Base-by-base conservation (phyloP, 306 rosid genomes). In the Medicago lupulina region DNA sequence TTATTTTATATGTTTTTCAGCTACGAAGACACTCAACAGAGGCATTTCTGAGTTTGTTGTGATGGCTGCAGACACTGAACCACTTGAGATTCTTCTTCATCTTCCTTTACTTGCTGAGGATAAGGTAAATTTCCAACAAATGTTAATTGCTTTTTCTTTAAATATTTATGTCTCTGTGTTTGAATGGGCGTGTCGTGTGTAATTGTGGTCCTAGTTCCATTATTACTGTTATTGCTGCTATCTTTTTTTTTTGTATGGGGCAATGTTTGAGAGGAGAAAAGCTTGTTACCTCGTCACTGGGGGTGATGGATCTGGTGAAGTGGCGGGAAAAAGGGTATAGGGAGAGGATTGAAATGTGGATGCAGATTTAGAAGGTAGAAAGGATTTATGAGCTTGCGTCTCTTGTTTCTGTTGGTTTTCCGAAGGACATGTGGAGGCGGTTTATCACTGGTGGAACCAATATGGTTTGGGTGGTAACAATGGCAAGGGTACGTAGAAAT, bases 61-160 rank as follows among this genome's bases (percentile, higher is more conserved):
- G 5, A 95, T 90, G 97, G 97, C 96, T 0, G 97, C 97, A 0
- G 97, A 95, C 55, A 79, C 96, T 3, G 97, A 95, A 82, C 99
- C 99, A 0, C 96, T 92, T 28, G 97, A 95, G 87, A 95, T 92
- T 66, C 97, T 95, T 58, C 96, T 95, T 2, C 97, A 95, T 75
- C 97, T 95, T 67, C 99, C 97, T 28, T 82, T 95, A 2, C 84
- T 95, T 55, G 96, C 99, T 4, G 97, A 95, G 80, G 99, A 95
- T 68, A 95, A 95, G 96, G 99, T 95, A 18, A 50, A 16, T 7
- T 47, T 19, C 50, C 0, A 25, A 3, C 2, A 16, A 17, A 34
- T 39, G 15, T 8, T 36, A 63, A 16, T 13, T 55, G 3, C 25
- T 25, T 25, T 1, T 21, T 23, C 2, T 23, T 60, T 59, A 11